A percentile compares a stretch with the other conserved stretches of the same genome.
Evolutionary conservation across 495 filamentous ascomycete genomes (phyloP).

Genomic region (Stereocaulon alpinum): DNA sequence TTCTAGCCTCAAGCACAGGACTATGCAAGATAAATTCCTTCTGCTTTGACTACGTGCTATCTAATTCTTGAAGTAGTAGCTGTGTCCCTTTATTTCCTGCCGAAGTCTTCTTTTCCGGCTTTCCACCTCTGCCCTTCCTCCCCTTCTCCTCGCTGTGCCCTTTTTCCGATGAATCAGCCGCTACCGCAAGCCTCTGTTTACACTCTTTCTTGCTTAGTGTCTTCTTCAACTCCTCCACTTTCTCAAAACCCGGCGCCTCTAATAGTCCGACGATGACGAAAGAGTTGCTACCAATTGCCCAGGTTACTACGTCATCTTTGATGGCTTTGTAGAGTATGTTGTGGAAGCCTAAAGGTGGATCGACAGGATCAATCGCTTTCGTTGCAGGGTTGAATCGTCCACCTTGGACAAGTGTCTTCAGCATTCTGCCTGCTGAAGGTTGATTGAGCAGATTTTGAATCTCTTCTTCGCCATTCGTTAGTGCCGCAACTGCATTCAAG

Average conservation of each 20-base stretch:
- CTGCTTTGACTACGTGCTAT: background rate
- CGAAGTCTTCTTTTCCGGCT: constrained; percentile 20
- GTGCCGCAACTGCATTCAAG: constrained; percentile 58
- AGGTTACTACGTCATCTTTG: constrained; percentile 60
- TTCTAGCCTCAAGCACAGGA: background rate
- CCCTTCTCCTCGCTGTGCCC: background rate
- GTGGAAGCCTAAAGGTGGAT: constrained; percentile 75
- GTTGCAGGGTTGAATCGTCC: constrained; percentile 66
- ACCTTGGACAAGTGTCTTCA: constrained; percentile 79
- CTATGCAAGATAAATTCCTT: background rate
- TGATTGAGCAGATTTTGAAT: constrained; percentile 34
- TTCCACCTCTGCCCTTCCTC: constrained; percentile 39
- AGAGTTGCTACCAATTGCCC: constrained; percentile 73
- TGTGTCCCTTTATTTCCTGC: constrained; percentile 31
- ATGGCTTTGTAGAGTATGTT: constrained; percentile 67
- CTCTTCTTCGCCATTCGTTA: constrained; percentile 53
- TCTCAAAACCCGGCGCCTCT: constrained; percentile 67
- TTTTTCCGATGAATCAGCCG: constrained; percentile 20
- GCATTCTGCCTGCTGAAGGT: constrained; percentile 67
- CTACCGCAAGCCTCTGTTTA: constrained; percentile 41
- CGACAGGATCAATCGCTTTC: constrained; percentile 55
- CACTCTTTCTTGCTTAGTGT: constrained; percentile 49
- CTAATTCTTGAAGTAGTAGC: constrained; percentile 26
- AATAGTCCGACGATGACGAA: constrained; percentile 74
- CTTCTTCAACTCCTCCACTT: constrained; percentile 53